A percentile compares a stretch with the other conserved stretches of the same genome.
phyloP scores from a whole-genome alignment of 805 yeast genomes.

The Hanseniaspora lachancei region DNA sequence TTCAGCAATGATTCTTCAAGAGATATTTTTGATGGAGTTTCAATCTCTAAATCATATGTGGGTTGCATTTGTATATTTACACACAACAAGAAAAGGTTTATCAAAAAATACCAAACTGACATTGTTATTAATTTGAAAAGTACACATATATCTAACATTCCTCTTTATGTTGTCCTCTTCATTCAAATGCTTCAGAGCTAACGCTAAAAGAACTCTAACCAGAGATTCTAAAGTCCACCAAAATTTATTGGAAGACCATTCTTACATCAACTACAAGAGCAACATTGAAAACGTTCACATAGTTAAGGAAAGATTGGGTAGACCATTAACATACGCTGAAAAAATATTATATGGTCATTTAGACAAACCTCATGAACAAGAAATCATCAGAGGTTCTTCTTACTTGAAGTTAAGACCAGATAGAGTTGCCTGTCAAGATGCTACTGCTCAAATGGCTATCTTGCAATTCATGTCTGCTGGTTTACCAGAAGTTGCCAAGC shows the following conservation, averaged over 20 bases:
- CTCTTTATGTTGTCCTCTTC: constrained; percentile 25
- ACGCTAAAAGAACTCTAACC: constrained; percentile 30
- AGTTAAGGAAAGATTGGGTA: constrained; percentile 64
- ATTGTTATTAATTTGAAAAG: background rate
- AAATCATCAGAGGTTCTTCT: constrained; percentile 73
- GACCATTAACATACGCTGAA: constrained; percentile 92
- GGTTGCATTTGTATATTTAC: too few relatives aligned
- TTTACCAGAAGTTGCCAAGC: constrained; percentile 79
- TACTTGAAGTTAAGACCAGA: constrained; percentile 93
- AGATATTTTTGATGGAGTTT: too few relatives aligned
- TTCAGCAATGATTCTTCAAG: background rate
- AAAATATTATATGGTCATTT: constrained; percentile 89
- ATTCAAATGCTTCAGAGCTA: constrained; percentile 30
- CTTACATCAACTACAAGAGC: constrained; percentile 83
- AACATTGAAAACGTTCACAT: constrained; percentile 78
- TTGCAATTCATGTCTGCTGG: constrained; percentile 95
- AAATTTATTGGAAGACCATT: constrained; percentile 68
- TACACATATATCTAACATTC: background rate
- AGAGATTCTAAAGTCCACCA: constrained; percentile 65
- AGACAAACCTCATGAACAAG: constrained; percentile 81
- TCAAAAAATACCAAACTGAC: background rate
- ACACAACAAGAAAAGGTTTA: too few relatives aligned
- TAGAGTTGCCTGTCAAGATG: constrained; percentile 98
- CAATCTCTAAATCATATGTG: too few relatives aligned
- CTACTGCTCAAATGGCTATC: constrained; percentile 97